A percentile compares a stretch with the other conserved stretches of the same genome.
Evolutionary conservation across 2,329 filamentous ascomycete species (phyloP).

Genomic region (Fusarium ambrosium): DNA sequence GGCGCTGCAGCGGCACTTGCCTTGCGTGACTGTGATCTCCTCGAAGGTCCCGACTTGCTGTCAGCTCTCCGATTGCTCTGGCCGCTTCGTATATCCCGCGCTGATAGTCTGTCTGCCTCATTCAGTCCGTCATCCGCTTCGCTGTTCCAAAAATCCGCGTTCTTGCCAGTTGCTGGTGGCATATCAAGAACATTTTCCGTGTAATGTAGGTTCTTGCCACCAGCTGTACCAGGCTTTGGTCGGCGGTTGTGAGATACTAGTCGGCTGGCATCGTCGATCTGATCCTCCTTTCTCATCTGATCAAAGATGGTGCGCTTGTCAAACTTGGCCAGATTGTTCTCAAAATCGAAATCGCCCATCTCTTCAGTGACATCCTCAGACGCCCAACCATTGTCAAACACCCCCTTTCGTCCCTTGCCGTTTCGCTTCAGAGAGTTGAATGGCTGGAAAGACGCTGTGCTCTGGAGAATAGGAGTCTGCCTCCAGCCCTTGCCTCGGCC

Average conservation of each 20-base stretch:
- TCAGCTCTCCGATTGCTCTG: conserved; percentile 66
- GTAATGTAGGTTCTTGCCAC: conserved; percentile 91
- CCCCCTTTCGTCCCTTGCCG: conserved; percentile 59
- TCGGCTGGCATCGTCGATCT: conserved; percentile 89
- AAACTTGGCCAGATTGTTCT: conserved; percentile 90
- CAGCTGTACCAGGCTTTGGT: conserved; percentile 76
- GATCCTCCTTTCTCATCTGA: conserved; percentile 90
- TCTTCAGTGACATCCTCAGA: conserved; percentile 97
- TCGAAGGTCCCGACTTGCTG: conserved; percentile 63
- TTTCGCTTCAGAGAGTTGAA: conserved; percentile 72
- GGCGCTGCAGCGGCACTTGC: conserved; percentile 58
- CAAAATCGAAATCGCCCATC: conserved; percentile 94
- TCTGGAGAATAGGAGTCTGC: conserved; percentile 71
- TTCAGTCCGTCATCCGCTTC: conserved; percentile 75
- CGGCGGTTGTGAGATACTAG: conserved; percentile 88
- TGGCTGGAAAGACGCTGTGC: conserved; percentile 73
- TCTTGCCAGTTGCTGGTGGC: conserved; percentile 57
- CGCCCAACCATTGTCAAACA: conserved; percentile 85
- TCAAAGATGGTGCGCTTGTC: conserved; percentile 94
- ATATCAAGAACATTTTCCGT: conserved; percentile 90
- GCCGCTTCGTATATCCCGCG: conserved; percentile 65
- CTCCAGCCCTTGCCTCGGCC: conserved; percentile 68
- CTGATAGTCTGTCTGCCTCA: conserved; percentile 61
- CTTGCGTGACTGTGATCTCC: conserved; percentile 70
- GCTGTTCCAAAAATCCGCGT: conserved; percentile 77